Evolutionary conservation across 129 eudicot species (phyloP), one percentile per base, ranked within the genome.

Genomic region (Sambucus nigra): DNA sequence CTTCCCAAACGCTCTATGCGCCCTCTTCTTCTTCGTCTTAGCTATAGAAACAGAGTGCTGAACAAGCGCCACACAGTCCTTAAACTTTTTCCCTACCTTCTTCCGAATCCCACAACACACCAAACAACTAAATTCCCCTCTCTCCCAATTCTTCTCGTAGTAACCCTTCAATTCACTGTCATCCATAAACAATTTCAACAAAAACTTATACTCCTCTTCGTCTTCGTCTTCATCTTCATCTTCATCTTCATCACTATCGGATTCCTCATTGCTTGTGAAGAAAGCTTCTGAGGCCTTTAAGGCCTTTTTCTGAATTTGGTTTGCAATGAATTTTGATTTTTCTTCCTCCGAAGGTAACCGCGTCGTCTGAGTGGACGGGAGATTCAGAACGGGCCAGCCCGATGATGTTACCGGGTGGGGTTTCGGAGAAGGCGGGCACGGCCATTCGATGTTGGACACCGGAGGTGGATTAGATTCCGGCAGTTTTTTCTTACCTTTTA

Each of bases 61-160:
- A 29, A 91, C 80, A 28, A 91, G 72, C 4, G 91, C 81, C 29
- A 82, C 57, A 63, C 95, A 86, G 35, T 81, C 73, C 68, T 73
- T 82, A 63, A 56, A 80, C 94, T 71, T 80, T 65, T 76, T 91
- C 29, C 71, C 63, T 21, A 64, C 41, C 54, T 84, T 84, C 69
- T 66, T 57, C 35, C 82, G 76, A 0, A 70, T 53, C 9, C 81
- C 87, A 4, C 76, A 73, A 38, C 99, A 91, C 1, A 91, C 89
- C 79, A 91, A 45, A 53, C 99, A 86, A 19, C 47, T 35, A 73
- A 82, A 91, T 25, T 79, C 95, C 8, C 95, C 95, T 27, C 69
- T 65, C 18, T 60, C 82, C 13, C 60, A 75, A 65, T 82, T 77
- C 63, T 80, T 77, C 57, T 59, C 73, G 22, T 86, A 77, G 44